phyloP scores from a whole-genome alignment of 441 rosid species.

The Populus hybrid region DNA sequence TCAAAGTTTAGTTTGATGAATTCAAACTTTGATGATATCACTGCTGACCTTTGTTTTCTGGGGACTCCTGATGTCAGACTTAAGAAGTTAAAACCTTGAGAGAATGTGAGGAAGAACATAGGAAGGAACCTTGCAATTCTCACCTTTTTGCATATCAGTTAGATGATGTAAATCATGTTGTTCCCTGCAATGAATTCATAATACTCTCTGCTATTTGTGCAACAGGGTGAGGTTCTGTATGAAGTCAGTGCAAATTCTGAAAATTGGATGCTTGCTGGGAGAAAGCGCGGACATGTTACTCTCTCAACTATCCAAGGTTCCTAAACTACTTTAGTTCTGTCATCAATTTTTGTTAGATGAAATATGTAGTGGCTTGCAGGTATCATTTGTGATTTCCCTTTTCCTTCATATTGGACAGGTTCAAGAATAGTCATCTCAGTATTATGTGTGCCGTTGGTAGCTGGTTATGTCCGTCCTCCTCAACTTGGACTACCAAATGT shows the following conservation, averaged over 20 bases:
- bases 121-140: background rate
- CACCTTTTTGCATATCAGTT: background rate
- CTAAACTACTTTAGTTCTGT: conserved; percentile 2
- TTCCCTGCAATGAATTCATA: background rate
- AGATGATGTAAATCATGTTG: background rate
- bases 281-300: conserved; percentile 83
- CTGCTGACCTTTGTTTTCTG: background rate
- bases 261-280: conserved; percentile 98
- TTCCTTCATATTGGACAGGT: conserved; percentile 45
- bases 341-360: conserved; percentile 1
- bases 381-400: background rate
- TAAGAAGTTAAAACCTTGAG: background rate
- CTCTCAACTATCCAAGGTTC: conserved; percentile 73
- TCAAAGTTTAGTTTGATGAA: background rate
- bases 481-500: conserved; percentile 69
- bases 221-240: conserved; percentile 80
- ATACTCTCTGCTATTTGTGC: background rate
- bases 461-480: conserved; percentile 93
- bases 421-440: conserved; percentile 79
- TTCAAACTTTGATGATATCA: background rate
- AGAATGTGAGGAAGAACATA: background rate
- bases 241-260: conserved; percentile 75
- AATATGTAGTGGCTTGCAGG: background rate
- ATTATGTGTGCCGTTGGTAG: conserved; percentile 78
- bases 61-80: background rate